Evolutionary conservation across 768 basidiomycete genomes (phyloP), one percentile per base, ranked within the genome.

Genomic region (Xerocomus brunneocitrinus): DNA sequence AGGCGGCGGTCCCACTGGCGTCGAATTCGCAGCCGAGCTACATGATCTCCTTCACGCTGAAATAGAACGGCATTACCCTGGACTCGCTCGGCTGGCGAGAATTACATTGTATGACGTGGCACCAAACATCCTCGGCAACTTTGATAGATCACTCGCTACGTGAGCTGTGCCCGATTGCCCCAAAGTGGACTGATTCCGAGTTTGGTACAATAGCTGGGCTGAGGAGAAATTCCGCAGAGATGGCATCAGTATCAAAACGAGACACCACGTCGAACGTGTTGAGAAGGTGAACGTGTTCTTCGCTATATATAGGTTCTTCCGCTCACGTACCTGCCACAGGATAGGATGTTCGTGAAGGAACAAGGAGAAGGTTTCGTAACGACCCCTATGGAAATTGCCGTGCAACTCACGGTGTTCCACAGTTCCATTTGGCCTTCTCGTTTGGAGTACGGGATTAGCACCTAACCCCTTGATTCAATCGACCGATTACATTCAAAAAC

Each of bases 91-190:
- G 42, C 63, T 89, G 47, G 80, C 82, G 12, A 80, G 78, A 52
- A 92, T 94, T 55, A 85, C 85, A 4, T 70, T 95, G 13, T 90
- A 90, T 63, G 92, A 94, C 61, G 87, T 90, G 9, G 89, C 89
- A 3, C 81, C 87, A 0, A 77, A 74, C 43, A 93, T 95, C 50
- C 76, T 95, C 2, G 83, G 83, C 13, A 76, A 61, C 9, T 95
- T 94, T 58, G 91, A 94, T 65, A 74, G 74, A 59, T 80, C 76
- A 7, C 72, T 91, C 47, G 76, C 80, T 24, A 71, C 79, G 83
- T 88, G 64, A 54, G 66, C 40, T 46, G 73, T 43, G 12, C 32
- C 31, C 30, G n/a, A 10, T 50, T 46, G 22, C 43, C 51, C 30
- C 28, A 48, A 53, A 44, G 31, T 44, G 43, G 36, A 44, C 9